phyloP scores from a whole-genome alignment of 768 basidiomycete genomes.

The Cyathus striatus region DNA sequence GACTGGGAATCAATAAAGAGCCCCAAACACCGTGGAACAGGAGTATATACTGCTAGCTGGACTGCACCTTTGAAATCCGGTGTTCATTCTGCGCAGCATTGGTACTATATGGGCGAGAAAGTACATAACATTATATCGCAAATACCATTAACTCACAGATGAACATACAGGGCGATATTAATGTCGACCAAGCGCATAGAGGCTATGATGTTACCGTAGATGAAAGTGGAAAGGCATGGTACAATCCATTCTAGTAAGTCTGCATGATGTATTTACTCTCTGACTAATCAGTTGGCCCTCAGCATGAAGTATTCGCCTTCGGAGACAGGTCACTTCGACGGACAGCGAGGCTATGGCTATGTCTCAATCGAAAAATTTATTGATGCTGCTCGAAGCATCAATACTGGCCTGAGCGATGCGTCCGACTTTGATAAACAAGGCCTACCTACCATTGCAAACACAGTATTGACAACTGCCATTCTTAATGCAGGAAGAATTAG shows the following conservation, averaged over 20 bases:
- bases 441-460: constrained; percentile 86
- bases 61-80: constrained; percentile 87
- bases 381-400: constrained; percentile 76
- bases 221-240: constrained; percentile 78
- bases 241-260: constrained; percentile 88
- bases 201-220: constrained; percentile 90
- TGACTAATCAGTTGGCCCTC: constrained; percentile 2
- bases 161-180: constrained; percentile 73
- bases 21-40: constrained; percentile 74
- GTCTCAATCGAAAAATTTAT: constrained; percentile 91
- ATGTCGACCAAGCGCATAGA: constrained; percentile 89
- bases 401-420: constrained; percentile 61
- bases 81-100: constrained; percentile 87
- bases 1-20: constrained; percentile 87
- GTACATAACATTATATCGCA: constrained; percentile 23
- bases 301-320: constrained; percentile 96
- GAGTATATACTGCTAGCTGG: constrained; percentile 92
- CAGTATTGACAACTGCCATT: constrained; percentile 82
- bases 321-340: constrained; percentile 89
- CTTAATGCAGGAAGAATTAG: constrained; percentile 88
- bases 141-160: neutral
- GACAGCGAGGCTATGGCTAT: constrained; percentile 90
- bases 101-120: constrained; percentile 95
- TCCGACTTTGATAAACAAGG: constrained; percentile 74
- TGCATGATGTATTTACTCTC: neutral